phyloP scores from a whole-genome alignment of 164 flowering plant genomes.

The Houttuynia cordata region DNA sequence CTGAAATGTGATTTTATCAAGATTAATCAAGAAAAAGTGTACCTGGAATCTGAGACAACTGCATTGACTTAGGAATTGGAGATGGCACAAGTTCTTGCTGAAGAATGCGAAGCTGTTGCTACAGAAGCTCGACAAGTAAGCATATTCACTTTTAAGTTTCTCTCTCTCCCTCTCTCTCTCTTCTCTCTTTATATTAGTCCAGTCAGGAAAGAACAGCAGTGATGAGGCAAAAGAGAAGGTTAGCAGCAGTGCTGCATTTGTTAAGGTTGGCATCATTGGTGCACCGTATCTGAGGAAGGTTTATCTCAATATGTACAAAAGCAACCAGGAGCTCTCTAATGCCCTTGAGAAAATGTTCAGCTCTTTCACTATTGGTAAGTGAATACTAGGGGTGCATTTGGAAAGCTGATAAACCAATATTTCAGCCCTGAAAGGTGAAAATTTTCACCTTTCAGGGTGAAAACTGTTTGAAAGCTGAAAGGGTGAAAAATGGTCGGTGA shows the following conservation, averaged over 20 bases:
- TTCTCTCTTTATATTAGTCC: too few species aligned
- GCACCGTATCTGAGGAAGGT: conserved; percentile 82
- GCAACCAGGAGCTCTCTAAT: conserved; percentile 57
- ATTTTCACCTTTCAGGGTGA: too few species aligned
- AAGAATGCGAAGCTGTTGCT: conserved; percentile 59
- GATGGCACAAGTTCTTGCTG: too few species aligned
- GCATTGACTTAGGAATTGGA: too few species aligned
- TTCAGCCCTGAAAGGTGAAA: too few species aligned
- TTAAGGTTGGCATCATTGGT: conserved; percentile 87
- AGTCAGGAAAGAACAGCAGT: conserved; percentile 19
- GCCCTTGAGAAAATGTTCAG: conserved; percentile 72
- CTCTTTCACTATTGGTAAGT: conserved; percentile 61
- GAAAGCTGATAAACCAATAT: too few species aligned
- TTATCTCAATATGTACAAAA: conserved; percentile 59
- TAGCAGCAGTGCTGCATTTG: conserved; percentile 29
- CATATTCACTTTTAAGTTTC: conserved; percentile 1
- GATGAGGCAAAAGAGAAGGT: conserved; percentile 27
- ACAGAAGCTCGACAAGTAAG: conserved; percentile 71
- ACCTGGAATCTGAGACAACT: too few species aligned
- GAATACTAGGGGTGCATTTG: too few species aligned
- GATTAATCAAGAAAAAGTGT: conserved; percentile 48
- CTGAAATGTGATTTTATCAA: conserved; percentile 32
- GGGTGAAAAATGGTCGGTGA: too few species aligned
- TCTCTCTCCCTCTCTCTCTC: too few species aligned
- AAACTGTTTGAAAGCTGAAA: too few species aligned